Percentiles rank a stretch among this genome's conserved stretches.
phyloP scores from a whole-genome alignment of 768 basidiomycete species.

The Lentinula sp. region DNA sequence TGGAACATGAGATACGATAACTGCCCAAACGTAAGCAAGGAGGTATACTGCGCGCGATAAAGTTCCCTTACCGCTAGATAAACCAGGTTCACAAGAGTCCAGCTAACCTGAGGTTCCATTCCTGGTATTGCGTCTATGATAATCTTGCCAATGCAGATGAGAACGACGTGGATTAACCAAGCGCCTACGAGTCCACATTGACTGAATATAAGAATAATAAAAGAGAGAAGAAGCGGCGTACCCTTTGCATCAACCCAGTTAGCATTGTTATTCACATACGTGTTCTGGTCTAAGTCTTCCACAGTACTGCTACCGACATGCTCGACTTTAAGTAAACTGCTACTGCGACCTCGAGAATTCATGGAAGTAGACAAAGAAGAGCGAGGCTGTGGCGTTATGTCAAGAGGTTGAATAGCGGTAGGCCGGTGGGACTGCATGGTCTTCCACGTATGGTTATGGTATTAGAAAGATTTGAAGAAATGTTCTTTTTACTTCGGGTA shows the following conservation, averaged over 20 bases:
- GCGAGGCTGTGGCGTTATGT: conserved; percentile 18
- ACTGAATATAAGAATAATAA: background rate
- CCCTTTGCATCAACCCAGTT: conserved; percentile 95
- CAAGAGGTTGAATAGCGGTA: conserved; percentile 50
- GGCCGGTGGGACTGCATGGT: conserved; percentile 24
- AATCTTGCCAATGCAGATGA: conserved; percentile 87
- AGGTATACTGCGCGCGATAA: background rate
- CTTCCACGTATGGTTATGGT: background rate
- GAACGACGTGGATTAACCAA: conserved; percentile 95
- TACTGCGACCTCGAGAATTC: conserved; percentile 51
- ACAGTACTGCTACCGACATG: conserved; percentile 65
- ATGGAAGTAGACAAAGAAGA: conserved; percentile 20
- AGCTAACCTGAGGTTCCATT: conserved; percentile 90
- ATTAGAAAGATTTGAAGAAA: background rate
- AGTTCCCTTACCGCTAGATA: conserved; percentile 75
- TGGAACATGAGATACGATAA: conserved; percentile 99
- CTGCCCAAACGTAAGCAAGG: conserved; percentile 29
- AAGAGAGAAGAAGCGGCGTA: conserved; percentile 20
- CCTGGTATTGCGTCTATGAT: conserved; percentile 92
- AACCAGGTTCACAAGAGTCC: conserved; percentile 88
- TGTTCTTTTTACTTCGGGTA: background rate
- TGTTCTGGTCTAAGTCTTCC: conserved; percentile 77
- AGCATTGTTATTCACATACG: conserved; percentile 81
- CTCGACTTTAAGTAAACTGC: conserved; percentile 82
- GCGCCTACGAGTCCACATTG: conserved; percentile 54